These are phyloP conservation scores for Kodamaea kakaduensis DNA, from an alignment of 805 yeast species.

Conservation along the genomic window DNA sequence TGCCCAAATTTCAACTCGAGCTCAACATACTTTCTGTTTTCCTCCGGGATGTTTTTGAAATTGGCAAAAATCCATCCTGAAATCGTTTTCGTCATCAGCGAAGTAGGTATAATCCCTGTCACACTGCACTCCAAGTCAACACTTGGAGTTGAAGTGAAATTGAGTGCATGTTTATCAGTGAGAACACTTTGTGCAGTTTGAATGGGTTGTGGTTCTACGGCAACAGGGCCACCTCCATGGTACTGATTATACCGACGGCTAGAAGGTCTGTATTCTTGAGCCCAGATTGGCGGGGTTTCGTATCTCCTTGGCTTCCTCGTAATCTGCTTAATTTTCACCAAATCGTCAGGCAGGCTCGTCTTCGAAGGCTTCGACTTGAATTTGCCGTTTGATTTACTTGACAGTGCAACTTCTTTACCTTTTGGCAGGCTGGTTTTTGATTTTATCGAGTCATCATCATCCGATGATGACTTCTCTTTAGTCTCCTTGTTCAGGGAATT, in stretches of 20 bases:
- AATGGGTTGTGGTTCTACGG: neutral
- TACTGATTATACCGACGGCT: constrained; percentile 3
- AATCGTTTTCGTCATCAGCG: constrained; percentile 74
- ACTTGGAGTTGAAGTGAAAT: constrained; percentile 27
- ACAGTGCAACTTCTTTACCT: too few species aligned
- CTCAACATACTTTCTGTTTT: constrained; percentile 55
- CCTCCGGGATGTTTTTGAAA: constrained; percentile 56
- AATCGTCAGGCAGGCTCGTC: constrained; percentile 20
- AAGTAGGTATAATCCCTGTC: constrained; percentile 73
- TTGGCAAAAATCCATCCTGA: constrained; percentile 90
- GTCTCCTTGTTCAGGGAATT: too few species aligned
- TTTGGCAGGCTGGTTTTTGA: too few species aligned
- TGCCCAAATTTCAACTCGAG: constrained; percentile 73
- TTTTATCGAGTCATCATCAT: too few species aligned
- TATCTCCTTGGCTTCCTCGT: constrained; percentile 57
- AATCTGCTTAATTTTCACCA: constrained; percentile 22
- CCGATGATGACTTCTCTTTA: too few species aligned
- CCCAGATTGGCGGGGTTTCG: constrained; percentile 75
- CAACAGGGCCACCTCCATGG: neutral
- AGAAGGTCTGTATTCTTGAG: constrained; percentile 54
- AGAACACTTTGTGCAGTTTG: constrained; percentile 4
- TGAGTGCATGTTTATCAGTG: constrained; percentile 23
- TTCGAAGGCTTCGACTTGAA: too few species aligned
- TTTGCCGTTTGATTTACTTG: too few species aligned
- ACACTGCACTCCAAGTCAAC: constrained; percentile 49